Conservation (phyloP, 1,139 yeast species). For the Lodderomyces elongisporus region DNA sequence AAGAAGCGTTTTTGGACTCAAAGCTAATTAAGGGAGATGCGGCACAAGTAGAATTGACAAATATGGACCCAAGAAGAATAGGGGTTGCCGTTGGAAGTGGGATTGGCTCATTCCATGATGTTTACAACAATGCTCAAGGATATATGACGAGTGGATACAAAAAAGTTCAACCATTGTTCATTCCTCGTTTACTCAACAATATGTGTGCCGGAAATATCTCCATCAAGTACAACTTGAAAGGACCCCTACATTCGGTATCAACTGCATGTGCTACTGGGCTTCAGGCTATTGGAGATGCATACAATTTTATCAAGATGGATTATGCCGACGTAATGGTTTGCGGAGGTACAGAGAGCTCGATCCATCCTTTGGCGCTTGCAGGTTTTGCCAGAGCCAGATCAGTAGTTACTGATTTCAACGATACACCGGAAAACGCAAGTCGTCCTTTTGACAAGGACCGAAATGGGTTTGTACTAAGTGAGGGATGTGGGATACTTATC, state of each 20-base stretch:
- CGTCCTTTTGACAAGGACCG: constrained; percentile 82
- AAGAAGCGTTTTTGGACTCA: constrained; percentile 73
- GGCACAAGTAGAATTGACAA: constrained; percentile 12
- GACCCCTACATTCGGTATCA: constrained; percentile 84
- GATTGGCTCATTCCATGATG: constrained; percentile 81
- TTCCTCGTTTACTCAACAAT: constrained; percentile 78
- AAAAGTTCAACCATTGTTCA: constrained; percentile 76
- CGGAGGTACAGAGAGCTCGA: constrained; percentile 86
- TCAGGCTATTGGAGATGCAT: constrained; percentile 91
- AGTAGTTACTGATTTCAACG: constrained; percentile 59
- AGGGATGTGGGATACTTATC: constrained; percentile 82
- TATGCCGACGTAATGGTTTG: constrained; percentile 86
- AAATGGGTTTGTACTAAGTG: constrained; percentile 88
- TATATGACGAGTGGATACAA: constrained; percentile 56
- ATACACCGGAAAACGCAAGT: constrained; percentile 61
- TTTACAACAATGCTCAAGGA: constrained; percentile 53
- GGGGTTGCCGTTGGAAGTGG: constrained; percentile 94
- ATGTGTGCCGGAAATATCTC: constrained; percentile 96
- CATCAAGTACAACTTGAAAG: constrained; percentile 67
- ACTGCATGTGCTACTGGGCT: constrained; percentile 98
- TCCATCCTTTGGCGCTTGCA: constrained; percentile 82
- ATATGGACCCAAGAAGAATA: constrained; percentile 13
- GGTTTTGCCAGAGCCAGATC: constrained; percentile 92
- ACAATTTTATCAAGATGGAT: constrained; percentile 69
- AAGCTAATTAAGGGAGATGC: constrained; percentile 21